Conservation (phyloP, 1,139 yeast genomes). For the Starmera stellimalicola region DNA sequence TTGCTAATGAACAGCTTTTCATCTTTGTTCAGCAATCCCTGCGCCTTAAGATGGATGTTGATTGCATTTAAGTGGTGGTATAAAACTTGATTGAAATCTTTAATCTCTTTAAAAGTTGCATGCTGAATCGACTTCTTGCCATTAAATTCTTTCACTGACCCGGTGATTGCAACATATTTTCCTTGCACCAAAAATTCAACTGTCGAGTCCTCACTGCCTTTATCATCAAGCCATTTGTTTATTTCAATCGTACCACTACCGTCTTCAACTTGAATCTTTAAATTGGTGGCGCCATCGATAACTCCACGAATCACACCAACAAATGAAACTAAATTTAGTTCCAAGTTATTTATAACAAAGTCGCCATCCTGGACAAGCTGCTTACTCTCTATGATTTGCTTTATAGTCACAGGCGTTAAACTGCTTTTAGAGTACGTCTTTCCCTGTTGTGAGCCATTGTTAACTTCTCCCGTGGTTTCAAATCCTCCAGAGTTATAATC, state of each 20-base stretch:
- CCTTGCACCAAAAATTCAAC: conserved; percentile 25
- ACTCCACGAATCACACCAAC: conserved; percentile 60
- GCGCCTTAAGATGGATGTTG: conserved; percentile 36
- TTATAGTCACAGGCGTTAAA: conserved; percentile 76
- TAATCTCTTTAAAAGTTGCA: conserved; percentile 49
- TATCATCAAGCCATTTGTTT: conserved; percentile 59
- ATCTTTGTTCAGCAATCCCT: conserved; percentile 16
- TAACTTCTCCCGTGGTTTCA: conserved; percentile 10
- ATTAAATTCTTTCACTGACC: conserved; percentile 63
- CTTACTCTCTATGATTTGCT: conserved; percentile 61
- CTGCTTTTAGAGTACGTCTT: conserved; percentile 21
- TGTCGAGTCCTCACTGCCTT: conserved; percentile 24
- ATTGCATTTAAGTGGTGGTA: conserved; percentile 74
- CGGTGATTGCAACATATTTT: conserved; percentile 61
- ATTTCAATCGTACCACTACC: conserved; percentile 75
- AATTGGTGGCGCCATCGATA: conserved; percentile 40
- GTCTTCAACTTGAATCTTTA: conserved; percentile 62
- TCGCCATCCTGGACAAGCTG: conserved; percentile 70
- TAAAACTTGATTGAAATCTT: conserved; percentile 65
- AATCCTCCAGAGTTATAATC: conserved; percentile 21
- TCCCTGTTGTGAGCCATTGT: conserved; percentile 12
- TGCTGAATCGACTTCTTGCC: conserved; percentile 60
- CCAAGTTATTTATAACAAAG: conserved; percentile 55
- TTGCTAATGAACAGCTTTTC: conserved; percentile 39
- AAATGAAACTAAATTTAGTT: conserved; percentile 49